Conservation (phyloP, 2,329 filamentous ascomycete species). For the Paraconiothyrium brasiliense region DNA sequence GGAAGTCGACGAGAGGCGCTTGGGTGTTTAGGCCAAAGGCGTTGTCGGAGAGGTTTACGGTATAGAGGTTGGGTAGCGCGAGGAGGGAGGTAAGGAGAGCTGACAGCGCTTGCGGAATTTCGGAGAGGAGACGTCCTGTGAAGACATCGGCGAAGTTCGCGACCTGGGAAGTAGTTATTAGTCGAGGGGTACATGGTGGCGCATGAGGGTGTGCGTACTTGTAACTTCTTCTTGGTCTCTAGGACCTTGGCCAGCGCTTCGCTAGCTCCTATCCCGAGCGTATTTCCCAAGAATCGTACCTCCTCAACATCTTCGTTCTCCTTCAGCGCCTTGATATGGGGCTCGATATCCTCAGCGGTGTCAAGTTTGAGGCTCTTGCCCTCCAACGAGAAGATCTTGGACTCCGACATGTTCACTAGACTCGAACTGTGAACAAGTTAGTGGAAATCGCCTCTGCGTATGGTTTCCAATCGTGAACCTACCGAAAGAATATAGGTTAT, state of each 20-base stretch:
- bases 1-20: constrained; percentile 90
- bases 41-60: constrained; percentile 96
- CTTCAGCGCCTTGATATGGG: constrained; percentile 79
- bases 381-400: constrained; percentile 86
- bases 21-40: constrained; percentile 96
- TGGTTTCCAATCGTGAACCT: neutral
- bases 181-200: neutral
- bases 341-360: constrained; percentile 84
- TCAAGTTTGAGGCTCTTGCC: constrained; percentile 93
- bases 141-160: constrained; percentile 98
- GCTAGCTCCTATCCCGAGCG: constrained; percentile 87
- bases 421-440: neutral
- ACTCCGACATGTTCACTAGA: constrained; percentile 51
- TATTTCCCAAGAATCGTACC: constrained; percentile 88
- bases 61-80: constrained; percentile 84
- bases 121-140: constrained; percentile 88
- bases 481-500: constrained; percentile 10
- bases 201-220: constrained; percentile 58
- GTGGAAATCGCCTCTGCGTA: neutral
- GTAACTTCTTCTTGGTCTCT: constrained; percentile 81
- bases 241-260: constrained; percentile 85
- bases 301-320: constrained; percentile 81
- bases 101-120: constrained; percentile 90
- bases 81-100: constrained; percentile 86
- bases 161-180: constrained; percentile 57